These are phyloP conservation scores for Tilletia caries DNA, from an alignment of 1,284 basidiomycete genomes.

Conservation along the genomic window DNA sequence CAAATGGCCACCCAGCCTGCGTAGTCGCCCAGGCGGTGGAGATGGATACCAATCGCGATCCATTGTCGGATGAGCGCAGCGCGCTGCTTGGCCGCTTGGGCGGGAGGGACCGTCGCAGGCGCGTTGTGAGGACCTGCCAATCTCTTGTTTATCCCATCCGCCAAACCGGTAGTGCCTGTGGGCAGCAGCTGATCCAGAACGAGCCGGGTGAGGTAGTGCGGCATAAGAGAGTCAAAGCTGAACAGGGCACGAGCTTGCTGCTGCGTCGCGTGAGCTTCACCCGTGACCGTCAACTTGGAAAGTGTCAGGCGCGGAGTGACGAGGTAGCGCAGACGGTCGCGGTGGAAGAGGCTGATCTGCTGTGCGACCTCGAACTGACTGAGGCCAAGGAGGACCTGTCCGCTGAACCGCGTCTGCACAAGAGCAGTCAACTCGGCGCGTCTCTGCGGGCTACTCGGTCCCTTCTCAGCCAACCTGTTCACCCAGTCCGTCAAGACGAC, in stretches of 20 bases:
- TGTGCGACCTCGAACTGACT: constrained; percentile 48
- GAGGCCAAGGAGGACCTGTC: constrained; percentile 28
- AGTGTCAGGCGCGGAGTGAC: constrained; percentile 18
- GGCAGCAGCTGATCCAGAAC: constrained; percentile 41
- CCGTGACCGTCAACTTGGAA: not conserved
- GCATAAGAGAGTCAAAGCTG: constrained; percentile 41
- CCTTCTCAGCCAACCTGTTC: constrained; percentile 20
- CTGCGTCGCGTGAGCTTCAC: constrained; percentile 2
- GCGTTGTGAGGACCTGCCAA: not conserved
- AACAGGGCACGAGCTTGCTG: constrained; percentile 26
- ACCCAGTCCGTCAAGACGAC: constrained; percentile 23
- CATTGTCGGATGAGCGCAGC: constrained; percentile 48
- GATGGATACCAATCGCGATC: constrained; percentile 43
- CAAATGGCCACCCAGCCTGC: constrained; percentile 47
- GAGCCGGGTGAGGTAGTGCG: constrained; percentile 44
- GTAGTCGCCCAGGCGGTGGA: constrained; percentile 35
- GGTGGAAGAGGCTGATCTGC: constrained; percentile 49
- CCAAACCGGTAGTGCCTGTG: not conserved
- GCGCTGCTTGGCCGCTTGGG: constrained; percentile 30
- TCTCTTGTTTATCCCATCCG: constrained; percentile 12
- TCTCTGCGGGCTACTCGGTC: not conserved
- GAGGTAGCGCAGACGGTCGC: constrained; percentile 28
- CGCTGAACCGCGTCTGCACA: constrained; percentile 9
- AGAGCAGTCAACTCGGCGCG: constrained; percentile 16
- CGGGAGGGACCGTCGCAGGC: constrained; percentile 17